Percentiles rank a stretch among this genome's conserved stretches.
phyloP scores from a whole-genome alignment of 768 basidiomycete species.

The Serendipita vermifera region DNA sequence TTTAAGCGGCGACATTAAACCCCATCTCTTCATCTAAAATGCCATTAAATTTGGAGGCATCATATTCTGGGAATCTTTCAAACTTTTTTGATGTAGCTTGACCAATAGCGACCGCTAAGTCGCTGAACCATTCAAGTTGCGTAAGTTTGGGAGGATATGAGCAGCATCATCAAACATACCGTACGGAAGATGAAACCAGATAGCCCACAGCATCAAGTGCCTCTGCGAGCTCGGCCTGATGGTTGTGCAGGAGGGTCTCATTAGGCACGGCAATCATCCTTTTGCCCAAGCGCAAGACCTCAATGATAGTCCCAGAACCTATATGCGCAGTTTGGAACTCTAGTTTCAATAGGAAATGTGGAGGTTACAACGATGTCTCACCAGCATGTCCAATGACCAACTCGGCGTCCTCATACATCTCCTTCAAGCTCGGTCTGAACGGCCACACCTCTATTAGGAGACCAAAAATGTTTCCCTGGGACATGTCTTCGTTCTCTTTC shows the following conservation, averaged over 20 bases:
- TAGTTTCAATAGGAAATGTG: not conserved
- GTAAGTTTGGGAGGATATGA: slow-evolving; percentile 26
- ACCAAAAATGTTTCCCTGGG: slow-evolving; percentile 20
- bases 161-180: slow-evolving; percentile 33
- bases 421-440: slow-evolving; percentile 61
- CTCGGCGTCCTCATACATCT: slow-evolving; percentile 51
- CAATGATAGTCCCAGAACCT: slow-evolving; percentile 94
- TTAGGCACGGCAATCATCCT: slow-evolving; percentile 84
- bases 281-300: slow-evolving; percentile 62
- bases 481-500: not conserved
- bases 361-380: slow-evolving; percentile 20
- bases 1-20: no score
- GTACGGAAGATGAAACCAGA: slow-evolving; percentile 41
- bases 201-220: slow-evolving; percentile 47
- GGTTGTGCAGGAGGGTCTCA: slow-evolving; percentile 75
- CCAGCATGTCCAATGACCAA: slow-evolving; percentile 91
- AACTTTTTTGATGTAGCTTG: not conserved
- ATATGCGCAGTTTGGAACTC: not conserved
- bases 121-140: slow-evolving; percentile 8
- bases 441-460: slow-evolving; percentile 52
- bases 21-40: slow-evolving; percentile 74
- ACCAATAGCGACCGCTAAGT: slow-evolving; percentile 40
- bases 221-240: slow-evolving; percentile 78
- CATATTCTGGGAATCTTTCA: slow-evolving; percentile 54
- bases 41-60: slow-evolving; percentile 46